phyloP scores from a whole-genome alignment of 306 rosid genomes.

The Adenanthera pavonina region DNA sequence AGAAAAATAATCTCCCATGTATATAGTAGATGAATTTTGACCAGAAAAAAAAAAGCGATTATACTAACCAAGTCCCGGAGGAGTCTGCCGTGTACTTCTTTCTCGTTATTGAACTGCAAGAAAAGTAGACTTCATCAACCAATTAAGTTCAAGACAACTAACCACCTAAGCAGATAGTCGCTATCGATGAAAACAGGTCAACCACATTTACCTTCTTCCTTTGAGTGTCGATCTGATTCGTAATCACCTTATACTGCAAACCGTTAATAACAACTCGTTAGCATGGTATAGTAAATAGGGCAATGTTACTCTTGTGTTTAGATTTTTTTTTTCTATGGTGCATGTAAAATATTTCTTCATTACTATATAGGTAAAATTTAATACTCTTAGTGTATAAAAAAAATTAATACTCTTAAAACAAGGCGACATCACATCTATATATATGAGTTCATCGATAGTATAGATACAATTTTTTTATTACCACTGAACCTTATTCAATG shows the following conservation, averaged over 20 bases:
- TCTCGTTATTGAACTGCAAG: slow-evolving; percentile 57
- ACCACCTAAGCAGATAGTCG: background rate
- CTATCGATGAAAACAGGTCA: background rate
- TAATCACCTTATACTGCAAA: background rate
- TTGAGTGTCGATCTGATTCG: slow-evolving; percentile 25
- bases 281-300: background rate
- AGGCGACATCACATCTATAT: background rate
- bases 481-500: background rate
- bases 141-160: slow-evolving; percentile 5
- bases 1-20: background rate
- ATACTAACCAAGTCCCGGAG: slow-evolving; percentile 59
- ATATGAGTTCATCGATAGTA: background rate
- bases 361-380: background rate
- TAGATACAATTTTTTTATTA: background rate
- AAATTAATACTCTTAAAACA: background rate
- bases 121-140: background rate
- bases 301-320: background rate
- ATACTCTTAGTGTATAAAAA: no score
- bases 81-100: slow-evolving; percentile 55
- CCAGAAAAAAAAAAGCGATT: background rate
- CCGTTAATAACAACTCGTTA: slow-evolving; percentile 34
- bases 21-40: background rate
- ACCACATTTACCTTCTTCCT: slow-evolving; percentile 54
- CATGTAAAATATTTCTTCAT: background rate
- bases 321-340: no score